These are phyloP conservation scores for Seiridium cupressi DNA, from an alignment of 2,329 filamentous ascomycete genomes.

Conservation along the genomic window DNA sequence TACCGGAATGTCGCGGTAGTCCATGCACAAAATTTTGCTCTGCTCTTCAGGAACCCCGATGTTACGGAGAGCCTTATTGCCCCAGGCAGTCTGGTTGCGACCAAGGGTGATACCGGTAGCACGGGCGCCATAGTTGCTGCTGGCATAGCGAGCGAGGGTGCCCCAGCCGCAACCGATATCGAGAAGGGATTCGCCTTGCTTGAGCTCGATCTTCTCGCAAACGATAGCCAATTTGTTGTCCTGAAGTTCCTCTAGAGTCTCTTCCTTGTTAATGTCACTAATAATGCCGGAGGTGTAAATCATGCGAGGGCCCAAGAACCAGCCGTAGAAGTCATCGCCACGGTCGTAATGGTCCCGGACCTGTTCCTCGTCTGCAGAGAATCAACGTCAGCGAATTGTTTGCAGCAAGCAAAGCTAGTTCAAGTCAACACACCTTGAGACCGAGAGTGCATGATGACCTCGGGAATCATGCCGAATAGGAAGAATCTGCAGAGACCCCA, in stretches of 20 bases:
- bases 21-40: conserved; percentile 90
- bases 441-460: conserved; percentile 88
- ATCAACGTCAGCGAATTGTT: neutral
- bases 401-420: neutral
- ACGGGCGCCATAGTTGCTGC: conserved; percentile 82
- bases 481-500: conserved; percentile 83
- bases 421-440: conserved; percentile 64
- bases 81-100: conserved; percentile 95
- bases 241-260: conserved; percentile 90
- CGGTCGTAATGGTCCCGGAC: conserved; percentile 97
- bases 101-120: conserved; percentile 91
- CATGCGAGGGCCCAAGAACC: conserved; percentile 98
- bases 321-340: conserved; percentile 97
- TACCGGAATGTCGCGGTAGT: conserved; percentile 91
- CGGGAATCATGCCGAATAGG: conserved; percentile 81
- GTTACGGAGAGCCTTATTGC: conserved; percentile 83
- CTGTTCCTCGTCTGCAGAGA: conserved; percentile 80
- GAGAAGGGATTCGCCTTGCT: conserved; percentile 78
- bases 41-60: conserved; percentile 82
- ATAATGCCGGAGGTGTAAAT: conserved; percentile 97
- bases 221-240: conserved; percentile 96
- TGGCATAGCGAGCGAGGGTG: conserved; percentile 90
- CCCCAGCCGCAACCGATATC: conserved; percentile 99
- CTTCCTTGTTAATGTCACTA: conserved; percentile 81
- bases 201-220: conserved; percentile 89